Evolutionary conservation across 148 eudicot species (phyloP), one percentile per base, ranked within the genome.

Genomic region (Fagopyrum tataricum): DNA sequence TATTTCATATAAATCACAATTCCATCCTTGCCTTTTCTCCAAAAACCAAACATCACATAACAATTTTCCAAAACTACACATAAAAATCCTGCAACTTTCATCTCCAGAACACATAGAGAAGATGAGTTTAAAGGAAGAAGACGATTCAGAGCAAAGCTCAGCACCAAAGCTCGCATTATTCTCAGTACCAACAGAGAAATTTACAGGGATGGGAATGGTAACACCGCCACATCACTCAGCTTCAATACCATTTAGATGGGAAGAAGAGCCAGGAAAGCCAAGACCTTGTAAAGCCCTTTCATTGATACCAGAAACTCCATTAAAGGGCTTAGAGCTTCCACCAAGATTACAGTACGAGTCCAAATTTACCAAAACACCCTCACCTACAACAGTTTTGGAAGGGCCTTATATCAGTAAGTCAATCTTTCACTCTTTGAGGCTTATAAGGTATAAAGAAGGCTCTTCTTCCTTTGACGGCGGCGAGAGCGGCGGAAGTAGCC

Each of bases 261-360:
- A 92, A 64, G 90, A 90, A 74, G 77, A 86, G 72, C 97, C 97
- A 4, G 97, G 97, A 0, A 92, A 90, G 72, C 97, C 97, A 46
- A 69, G 84, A 23, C 84, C 92, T 7, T 84, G 86, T 77, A 80
- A 81, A 13, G 47, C 81, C 48, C 77, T 83, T 11, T 78, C 24
- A 42, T 80, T 56, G 75, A 85, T 9, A 48, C 73, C 20, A 48
- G 24, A 40, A 37, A 5, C 39, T 5, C 31, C 67, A 40, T 21
- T 72, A 69, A 85, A 72, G 64, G 68, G 59, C 75, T 52, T 88
- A 44, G 91, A 87, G 49, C 87, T 82, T 6, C 96, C 92, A 1
- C 96, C 93, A 2, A 81, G 92, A 52, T 80, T 88, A 31, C 78
- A 56, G 18, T 44, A 21, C 42, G 75, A 75, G 26, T 23, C 56